Conservation (phyloP, 2,329 filamentous ascomycete genomes). For the Pyrenophora seminiperda region DNA sequence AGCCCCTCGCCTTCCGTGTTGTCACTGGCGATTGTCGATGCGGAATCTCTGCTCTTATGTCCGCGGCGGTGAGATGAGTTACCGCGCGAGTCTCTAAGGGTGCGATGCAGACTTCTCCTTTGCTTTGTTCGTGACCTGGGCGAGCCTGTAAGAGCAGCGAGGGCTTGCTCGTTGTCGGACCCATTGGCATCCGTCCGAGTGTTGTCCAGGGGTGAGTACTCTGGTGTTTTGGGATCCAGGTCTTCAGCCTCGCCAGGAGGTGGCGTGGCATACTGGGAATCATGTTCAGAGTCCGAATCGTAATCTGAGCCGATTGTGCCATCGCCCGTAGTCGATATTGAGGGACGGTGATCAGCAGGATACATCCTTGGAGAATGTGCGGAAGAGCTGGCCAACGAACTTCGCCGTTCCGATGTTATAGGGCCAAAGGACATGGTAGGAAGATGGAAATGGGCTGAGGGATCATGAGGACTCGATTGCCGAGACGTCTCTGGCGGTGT, state of each 20-base stretch:
- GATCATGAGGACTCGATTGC: conserved; percentile 43
- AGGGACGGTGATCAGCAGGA: conserved; percentile 41
- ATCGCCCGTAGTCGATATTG: conserved; percentile 42
- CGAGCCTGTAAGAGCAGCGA: conserved; percentile 41
- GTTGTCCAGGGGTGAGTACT: conserved; percentile 30
- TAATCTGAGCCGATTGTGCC: conserved; percentile 25
- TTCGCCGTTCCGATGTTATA: conserved; percentile 36
- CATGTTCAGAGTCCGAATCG: conserved; percentile 36
- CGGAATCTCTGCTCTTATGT: conserved; percentile 76
- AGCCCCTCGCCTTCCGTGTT: conserved; percentile 68
- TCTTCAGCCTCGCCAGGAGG: conserved; percentile 35
- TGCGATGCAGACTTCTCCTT: conserved; percentile 85
- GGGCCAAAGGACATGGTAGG: conserved; percentile 44
- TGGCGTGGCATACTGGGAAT: conserved; percentile 39
- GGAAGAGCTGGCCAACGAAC: conserved; percentile 42
- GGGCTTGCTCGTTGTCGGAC: conserved; percentile 38
- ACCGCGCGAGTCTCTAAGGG: conserved; percentile 78
- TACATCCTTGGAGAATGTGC: conserved; percentile 42
- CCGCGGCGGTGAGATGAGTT: conserved; percentile 69
- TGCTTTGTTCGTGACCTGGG: conserved; percentile 68
- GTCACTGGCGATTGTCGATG: conserved; percentile 60
- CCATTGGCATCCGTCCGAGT: conserved; percentile 31
- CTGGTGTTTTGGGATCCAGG: conserved; percentile 32
- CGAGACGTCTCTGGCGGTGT: conserved; percentile 53
- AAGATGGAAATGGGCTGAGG: conserved; percentile 35